Evolutionary conservation across 2,329 filamentous ascomycete species (phyloP).

Genomic region (Thermothelomyces thermophilus): DNA sequence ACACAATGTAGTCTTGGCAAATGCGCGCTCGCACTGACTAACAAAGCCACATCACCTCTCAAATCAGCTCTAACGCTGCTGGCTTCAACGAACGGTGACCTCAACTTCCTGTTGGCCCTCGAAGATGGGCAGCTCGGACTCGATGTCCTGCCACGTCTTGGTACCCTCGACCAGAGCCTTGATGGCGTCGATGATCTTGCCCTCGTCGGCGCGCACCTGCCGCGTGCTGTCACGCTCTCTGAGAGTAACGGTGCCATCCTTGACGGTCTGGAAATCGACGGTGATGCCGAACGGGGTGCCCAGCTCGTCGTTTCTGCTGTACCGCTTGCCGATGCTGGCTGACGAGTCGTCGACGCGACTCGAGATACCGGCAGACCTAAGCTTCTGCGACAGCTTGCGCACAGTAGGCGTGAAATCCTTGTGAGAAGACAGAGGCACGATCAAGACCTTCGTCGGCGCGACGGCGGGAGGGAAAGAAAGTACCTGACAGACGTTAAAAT

Average conservation of each 20-base stretch:
- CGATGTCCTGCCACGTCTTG: slow-evolving; percentile 62
- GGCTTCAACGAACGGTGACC: slow-evolving; percentile 16
- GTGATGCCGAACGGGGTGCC: slow-evolving; percentile 92
- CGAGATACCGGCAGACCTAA: slow-evolving; percentile 70
- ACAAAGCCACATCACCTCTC: neutral
- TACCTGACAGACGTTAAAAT: slow-evolving; percentile 37
- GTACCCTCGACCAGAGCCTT: slow-evolving; percentile 42
- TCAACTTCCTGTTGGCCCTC: slow-evolving; percentile 66
- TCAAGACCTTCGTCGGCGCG: slow-evolving; percentile 90
- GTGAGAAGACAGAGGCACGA: slow-evolving; percentile 82
- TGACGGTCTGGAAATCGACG: slow-evolving; percentile 89
- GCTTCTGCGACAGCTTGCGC: slow-evolving; percentile 63
- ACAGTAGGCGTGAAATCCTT: slow-evolving; percentile 73
- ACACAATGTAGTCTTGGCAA: neutral
- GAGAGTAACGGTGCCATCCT: slow-evolving; percentile 80
- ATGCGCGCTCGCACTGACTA: neutral
- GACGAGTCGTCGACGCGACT: slow-evolving; percentile 86
- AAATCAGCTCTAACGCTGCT: neutral
- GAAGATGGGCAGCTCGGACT: slow-evolving; percentile 74
- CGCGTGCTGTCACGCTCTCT: slow-evolving; percentile 85
- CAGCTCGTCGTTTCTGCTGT: slow-evolving; percentile 89
- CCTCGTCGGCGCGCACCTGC: slow-evolving; percentile 79
- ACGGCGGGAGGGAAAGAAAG: slow-evolving; percentile 55
- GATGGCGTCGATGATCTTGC: slow-evolving; percentile 72
- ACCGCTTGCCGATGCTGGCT: slow-evolving; percentile 90